Conservation (phyloP, 768 basidiomycete species). For the Boletus edulis region DNA sequence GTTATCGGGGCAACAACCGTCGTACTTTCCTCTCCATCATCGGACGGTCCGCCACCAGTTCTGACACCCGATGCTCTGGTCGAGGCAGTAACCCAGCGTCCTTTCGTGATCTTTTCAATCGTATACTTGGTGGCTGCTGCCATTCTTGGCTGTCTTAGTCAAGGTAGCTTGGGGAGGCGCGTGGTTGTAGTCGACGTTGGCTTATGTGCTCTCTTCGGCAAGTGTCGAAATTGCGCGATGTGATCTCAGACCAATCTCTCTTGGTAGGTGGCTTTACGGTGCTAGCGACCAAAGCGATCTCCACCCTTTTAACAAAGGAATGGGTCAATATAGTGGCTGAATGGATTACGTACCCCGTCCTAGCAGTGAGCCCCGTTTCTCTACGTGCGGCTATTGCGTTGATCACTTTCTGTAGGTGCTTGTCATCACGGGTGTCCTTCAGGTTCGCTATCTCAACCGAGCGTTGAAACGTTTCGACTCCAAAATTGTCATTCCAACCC, state of each 20-base stretch:
- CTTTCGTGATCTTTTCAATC: conserved; percentile 75
- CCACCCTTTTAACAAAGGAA: conserved; percentile 76
- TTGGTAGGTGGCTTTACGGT: conserved; percentile 87
- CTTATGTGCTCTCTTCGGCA: conserved; percentile 82
- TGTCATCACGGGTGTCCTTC: conserved; percentile 70
- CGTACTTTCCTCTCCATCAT: conserved; percentile 76
- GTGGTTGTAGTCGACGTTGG: conserved; percentile 87
- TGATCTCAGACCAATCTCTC: background rate
- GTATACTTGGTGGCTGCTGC: conserved; percentile 57
- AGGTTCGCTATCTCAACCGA: conserved; percentile 80
- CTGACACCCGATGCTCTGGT: conserved; percentile 68
- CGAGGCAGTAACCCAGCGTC: conserved; percentile 61
- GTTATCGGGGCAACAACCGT: conserved; percentile 90
- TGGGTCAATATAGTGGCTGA: conserved; percentile 74
- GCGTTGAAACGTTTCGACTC: conserved; percentile 93
- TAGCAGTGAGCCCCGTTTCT: conserved; percentile 49
- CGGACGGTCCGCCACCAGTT: conserved; percentile 51
- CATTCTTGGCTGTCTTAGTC: conserved; percentile 64
- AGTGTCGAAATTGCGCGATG: background rate
- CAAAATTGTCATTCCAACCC: conserved; percentile 92
- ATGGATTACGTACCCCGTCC: conserved; percentile 81
- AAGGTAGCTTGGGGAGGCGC: conserved; percentile 55
- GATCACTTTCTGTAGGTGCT: conserved; percentile 50
- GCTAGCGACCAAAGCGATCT: conserved; percentile 88
- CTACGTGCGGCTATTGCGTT: conserved; percentile 1